Evolutionary conservation across 768 basidiomycete species (phyloP).

Genomic region (Stropharia rugosoannulata): DNA sequence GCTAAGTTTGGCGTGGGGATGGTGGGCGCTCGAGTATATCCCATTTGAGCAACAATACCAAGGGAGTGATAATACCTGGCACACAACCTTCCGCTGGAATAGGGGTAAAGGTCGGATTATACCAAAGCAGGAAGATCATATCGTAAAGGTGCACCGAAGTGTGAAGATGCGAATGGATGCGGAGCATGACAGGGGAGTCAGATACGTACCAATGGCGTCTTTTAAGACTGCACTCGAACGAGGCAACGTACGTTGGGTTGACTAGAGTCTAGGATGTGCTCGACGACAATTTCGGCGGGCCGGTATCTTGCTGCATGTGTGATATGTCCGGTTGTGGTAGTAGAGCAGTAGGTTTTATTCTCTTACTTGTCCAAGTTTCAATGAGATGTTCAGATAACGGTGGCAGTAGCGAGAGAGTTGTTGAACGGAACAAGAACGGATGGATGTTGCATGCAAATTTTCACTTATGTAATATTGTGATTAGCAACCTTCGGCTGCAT

Average conservation of each 20-base stretch:
- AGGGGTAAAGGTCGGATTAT: slow-evolving; percentile 37
- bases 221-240: background rate
- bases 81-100: slow-evolving; percentile 24
- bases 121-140: slow-evolving; percentile 23
- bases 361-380: too few relatives aligned
- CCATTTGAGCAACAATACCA: slow-evolving; percentile 33
- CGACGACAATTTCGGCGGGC: too few relatives aligned
- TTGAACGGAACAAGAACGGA: too few relatives aligned
- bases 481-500: too few relatives aligned
- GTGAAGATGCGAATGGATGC: slow-evolving; percentile 59
- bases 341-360: too few relatives aligned
- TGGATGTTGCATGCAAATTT: too few relatives aligned
- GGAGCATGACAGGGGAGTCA: slow-evolving; percentile 27
- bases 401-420: too few relatives aligned
- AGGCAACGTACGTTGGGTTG: slow-evolving; percentile 1
- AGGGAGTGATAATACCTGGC: slow-evolving; percentile 21
- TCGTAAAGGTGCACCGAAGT: slow-evolving; percentile 47
- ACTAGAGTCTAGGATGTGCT: background rate
- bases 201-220: slow-evolving; percentile 37
- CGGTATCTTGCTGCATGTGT: too few relatives aligned
- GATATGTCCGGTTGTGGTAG: too few relatives aligned
- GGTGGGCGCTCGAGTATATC: slow-evolving; percentile 42
- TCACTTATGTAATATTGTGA: too few relatives aligned
- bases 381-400: too few relatives aligned
- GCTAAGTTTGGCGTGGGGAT: slow-evolving; percentile 35